Conservation (phyloP, 106 monocot species). For the Agapanthus africanus region DNA sequence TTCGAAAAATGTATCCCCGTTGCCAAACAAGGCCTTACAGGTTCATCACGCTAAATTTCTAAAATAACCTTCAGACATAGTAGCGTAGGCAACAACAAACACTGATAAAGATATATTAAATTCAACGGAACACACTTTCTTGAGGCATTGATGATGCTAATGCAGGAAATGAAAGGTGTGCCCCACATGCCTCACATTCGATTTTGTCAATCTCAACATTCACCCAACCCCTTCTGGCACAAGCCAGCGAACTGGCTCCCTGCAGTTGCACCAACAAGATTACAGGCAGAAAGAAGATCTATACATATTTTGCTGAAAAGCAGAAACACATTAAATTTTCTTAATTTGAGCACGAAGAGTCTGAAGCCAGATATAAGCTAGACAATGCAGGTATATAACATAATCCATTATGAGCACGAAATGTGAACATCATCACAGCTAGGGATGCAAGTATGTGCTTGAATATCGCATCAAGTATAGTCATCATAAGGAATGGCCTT, state of each 20-base stretch:
- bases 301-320: background rate
- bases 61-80: background rate
- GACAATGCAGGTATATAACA: background rate
- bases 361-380: background rate
- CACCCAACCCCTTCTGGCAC: constrained; percentile 94
- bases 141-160: constrained; percentile 30
- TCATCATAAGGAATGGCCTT: background rate
- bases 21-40: too few relatives aligned
- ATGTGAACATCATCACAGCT: background rate
- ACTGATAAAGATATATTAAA: too few relatives aligned
- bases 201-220: constrained; percentile 61
- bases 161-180: constrained; percentile 41
- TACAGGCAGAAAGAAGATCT: constrained; percentile 2
- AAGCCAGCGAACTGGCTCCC: constrained; percentile 69
- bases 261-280: constrained; percentile 24
- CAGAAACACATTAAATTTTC: background rate
- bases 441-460: background rate
- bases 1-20: background rate
- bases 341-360: background rate
- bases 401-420: background rate
- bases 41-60: background rate
- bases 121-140: constrained; percentile 74
- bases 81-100: background rate
- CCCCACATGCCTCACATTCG: constrained; percentile 90
- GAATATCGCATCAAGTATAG: constrained; percentile 1